Evolutionary conservation across 345 rosid species (phyloP).

Genomic region (Schrenkiella parvula): DNA sequence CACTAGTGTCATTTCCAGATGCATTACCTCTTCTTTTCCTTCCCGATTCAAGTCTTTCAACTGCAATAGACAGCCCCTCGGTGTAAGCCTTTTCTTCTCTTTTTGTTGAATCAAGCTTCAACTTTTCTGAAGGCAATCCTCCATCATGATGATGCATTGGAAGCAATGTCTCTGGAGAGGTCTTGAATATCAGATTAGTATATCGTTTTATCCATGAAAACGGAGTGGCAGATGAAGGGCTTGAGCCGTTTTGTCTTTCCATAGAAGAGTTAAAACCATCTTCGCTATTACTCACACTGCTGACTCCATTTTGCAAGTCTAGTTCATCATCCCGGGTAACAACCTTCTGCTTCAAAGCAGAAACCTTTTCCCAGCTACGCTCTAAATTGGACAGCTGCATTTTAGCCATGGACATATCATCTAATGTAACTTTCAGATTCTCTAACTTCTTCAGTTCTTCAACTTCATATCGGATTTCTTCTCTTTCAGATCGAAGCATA

Average conservation of each 20-base stretch:
- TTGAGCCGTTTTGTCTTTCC: slow-evolving; percentile 34
- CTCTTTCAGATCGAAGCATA: slow-evolving; percentile 67
- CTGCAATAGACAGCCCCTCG: slow-evolving; percentile 35
- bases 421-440: slow-evolving; percentile 67
- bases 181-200: slow-evolving; percentile 60
- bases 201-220: slow-evolving; percentile 77
- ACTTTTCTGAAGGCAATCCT: slow-evolving; percentile 10
- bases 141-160: slow-evolving; percentile 22
- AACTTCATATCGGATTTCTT: slow-evolving; percentile 58
- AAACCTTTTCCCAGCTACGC: slow-evolving; percentile 51
- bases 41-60: slow-evolving; percentile 39
- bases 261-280: slow-evolving; percentile 41
- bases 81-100: slow-evolving; percentile 34
- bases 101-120: slow-evolving; percentile 32
- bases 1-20: slow-evolving; percentile 29
- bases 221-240: slow-evolving; percentile 47
- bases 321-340: slow-evolving; percentile 37
- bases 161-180: slow-evolving; percentile 44
- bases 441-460: slow-evolving; percentile 73
- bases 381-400: slow-evolving; percentile 61
- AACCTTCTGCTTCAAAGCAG: slow-evolving; percentile 45
- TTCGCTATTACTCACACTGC: slow-evolving; percentile 32
- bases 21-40: slow-evolving; percentile 52
- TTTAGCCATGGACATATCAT: slow-evolving; percentile 60
- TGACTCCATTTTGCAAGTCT: slow-evolving; percentile 29